Base-by-base conservation (phyloP, 495 filamentous ascomycete genomes). In the Xanthoparmelia taractica region DNA sequence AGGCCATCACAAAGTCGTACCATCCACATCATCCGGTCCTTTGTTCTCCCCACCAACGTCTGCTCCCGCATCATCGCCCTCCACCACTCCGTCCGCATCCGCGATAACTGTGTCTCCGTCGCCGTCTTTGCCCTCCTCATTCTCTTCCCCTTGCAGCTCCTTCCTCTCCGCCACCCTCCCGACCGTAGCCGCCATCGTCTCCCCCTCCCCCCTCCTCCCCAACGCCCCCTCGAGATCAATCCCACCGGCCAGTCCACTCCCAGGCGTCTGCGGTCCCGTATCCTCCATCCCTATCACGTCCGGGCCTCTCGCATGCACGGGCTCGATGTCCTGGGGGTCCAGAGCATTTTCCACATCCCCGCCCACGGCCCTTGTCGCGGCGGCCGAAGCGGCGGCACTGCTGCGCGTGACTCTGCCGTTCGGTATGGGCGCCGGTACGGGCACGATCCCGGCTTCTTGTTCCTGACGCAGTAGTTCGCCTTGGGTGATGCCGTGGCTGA, bases 271-370 rank as follows among this genome's bases (percentile, higher is more conserved):
- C 23, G 90, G 84, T 1, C 94, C 94, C 70, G 88, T 85, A 70
- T 98, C 94, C 68, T 91, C 88, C 33, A 90, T 83, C 0, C 92
- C 92, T 31, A 98, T 85, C 63, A 89, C 80, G 15, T 87, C 83
- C 0, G 94, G 93, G 0, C 91, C 90, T 20, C 89, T 81, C 4
- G 89, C 90, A 70, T 96, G 90, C 17, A 91, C 89, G 1, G 82
- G 68, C 67, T 94, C 91, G 11, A 71, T 69, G 7, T 72, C 63
- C 20, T 79, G 76, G 12, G 70, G 66, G 45, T 63, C 64, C 12
- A 65, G 47, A 41, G 59, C 60, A 36, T 47, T 61, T n/a, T 64
- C 63, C 13, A 61, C 63, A 13, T 69, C 58, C 50, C 50, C 63
- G 20, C 65, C 56, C 48, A 54, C 47, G 4, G 61, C 69, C 73